Evolutionary conservation across 1,284 basidiomycete species (phyloP).

Genomic region (Xerocomus nothofagi): DNA sequence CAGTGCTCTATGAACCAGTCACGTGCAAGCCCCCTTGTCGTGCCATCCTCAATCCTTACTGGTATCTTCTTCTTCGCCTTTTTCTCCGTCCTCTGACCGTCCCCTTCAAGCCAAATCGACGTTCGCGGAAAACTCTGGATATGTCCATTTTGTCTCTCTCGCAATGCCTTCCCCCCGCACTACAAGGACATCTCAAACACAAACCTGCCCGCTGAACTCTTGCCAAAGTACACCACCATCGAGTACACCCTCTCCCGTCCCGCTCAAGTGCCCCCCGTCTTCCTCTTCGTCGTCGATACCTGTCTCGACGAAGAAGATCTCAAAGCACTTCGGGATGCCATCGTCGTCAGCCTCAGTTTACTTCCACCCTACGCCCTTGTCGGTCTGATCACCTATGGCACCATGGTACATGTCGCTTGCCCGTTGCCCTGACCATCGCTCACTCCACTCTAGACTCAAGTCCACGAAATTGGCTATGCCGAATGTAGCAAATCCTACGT

Average conservation of each 20-base stretch:
- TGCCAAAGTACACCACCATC: conserved; percentile 99
- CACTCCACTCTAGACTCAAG: conserved; percentile 74
- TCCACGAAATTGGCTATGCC: conserved; percentile 96
- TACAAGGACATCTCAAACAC: conserved; percentile 99
- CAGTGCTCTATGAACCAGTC: conserved; percentile 97
- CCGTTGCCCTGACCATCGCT: neutral
- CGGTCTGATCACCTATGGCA: conserved; percentile 94
- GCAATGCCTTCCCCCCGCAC: conserved; percentile 97
- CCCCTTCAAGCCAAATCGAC: conserved; percentile 84
- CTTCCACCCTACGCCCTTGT: conserved; percentile 94
- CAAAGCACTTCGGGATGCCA: conserved; percentile 89
- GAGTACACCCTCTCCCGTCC: conserved; percentile 96
- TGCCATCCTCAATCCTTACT: conserved; percentile 97
- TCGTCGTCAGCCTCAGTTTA: conserved; percentile 91
- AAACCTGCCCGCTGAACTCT: conserved; percentile 92
- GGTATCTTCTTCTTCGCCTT: conserved; percentile 49
- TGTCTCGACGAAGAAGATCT: conserved; percentile 97
- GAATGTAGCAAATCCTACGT: conserved; percentile 99
- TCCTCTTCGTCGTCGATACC: conserved; percentile 97
- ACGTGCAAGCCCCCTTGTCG: conserved; percentile 98
- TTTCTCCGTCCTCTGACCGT: conserved; percentile 4
- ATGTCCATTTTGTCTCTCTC: conserved; percentile 96
- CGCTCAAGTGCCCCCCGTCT: conserved; percentile 91
- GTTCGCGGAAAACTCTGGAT: conserved; percentile 99
- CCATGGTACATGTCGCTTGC: conserved; percentile 69